Percentiles rank a stretch among this genome's conserved stretches.
These are phyloP conservation scores for Aspergillus ostianus DNA, from an alignment of 495 filamentous ascomycete species.

Conservation along the genomic window DNA sequence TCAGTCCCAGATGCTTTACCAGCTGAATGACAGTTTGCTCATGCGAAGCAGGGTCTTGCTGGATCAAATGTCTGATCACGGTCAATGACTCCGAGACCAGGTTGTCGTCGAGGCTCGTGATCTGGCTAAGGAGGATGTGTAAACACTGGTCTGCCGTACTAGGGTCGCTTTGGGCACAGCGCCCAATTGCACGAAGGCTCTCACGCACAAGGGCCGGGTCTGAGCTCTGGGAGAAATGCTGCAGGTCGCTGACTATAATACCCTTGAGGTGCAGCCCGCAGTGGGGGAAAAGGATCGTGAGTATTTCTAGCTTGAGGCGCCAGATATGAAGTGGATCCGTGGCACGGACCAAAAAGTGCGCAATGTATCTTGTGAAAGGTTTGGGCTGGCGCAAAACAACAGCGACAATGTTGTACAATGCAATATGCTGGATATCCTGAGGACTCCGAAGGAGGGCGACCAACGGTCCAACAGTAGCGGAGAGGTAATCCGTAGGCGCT, in stretches of 20 bases:
- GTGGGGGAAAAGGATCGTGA: constrained; percentile 86
- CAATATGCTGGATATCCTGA: constrained; percentile 83
- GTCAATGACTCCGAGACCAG: constrained; percentile 89
- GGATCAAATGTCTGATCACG: constrained; percentile 92
- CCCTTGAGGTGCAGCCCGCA: constrained; percentile 71
- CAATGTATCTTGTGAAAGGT: constrained; percentile 76
- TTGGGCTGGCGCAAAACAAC: constrained; percentile 72
- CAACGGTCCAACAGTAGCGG: constrained; percentile 72
- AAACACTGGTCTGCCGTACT: constrained; percentile 73
- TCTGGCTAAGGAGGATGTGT: constrained; percentile 74
- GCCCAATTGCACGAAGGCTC: constrained; percentile 85
- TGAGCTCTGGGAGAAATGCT: constrained; percentile 80
- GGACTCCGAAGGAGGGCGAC: constrained; percentile 80
- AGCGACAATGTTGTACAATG: constrained; percentile 88
- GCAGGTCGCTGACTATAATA: constrained; percentile 85
- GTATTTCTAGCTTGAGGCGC: constrained; percentile 85
- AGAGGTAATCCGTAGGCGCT: constrained; percentile 70
- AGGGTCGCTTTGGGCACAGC: constrained; percentile 79
- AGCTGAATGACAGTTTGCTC: constrained; percentile 78
- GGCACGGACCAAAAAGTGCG: constrained; percentile 81
- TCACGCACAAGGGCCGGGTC: constrained; percentile 79
- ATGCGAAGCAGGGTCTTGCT: constrained; percentile 79
- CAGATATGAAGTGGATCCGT: constrained; percentile 81
- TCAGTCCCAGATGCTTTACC: constrained; percentile 86
- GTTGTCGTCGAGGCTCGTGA: constrained; percentile 78